phyloP scores from a whole-genome alignment of 1,284 basidiomycete genomes.

The Trichosporon ovoides region DNA sequence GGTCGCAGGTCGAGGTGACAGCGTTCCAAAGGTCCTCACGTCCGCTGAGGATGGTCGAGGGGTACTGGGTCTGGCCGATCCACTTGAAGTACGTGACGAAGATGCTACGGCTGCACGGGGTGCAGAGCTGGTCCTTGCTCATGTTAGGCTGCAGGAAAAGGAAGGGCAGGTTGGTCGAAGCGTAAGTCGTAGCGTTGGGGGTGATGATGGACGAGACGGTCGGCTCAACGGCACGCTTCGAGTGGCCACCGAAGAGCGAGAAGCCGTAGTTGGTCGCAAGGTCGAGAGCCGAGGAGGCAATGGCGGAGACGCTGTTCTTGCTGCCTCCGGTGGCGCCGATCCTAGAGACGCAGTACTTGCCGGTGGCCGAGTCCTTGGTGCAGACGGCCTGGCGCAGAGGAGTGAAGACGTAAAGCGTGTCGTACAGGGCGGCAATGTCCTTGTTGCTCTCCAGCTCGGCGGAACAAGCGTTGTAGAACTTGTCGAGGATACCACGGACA shows the following conservation, averaged over 20 bases:
- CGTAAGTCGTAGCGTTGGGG: conserved; percentile 66
- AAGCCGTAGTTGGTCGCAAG: conserved; percentile 15
- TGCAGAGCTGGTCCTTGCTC: conserved; percentile 61
- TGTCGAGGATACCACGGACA: conserved; percentile 59
- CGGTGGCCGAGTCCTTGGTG: conserved; percentile 60
- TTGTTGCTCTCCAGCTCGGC: conserved; percentile 57
- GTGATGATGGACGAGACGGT: conserved; percentile 44
- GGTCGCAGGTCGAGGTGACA: conserved; percentile 53
- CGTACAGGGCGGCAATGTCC: conserved; percentile 62
- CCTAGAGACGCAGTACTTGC: conserved; percentile 60
- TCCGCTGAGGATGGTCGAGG: conserved; percentile 61
- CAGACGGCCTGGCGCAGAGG: conserved; percentile 68
- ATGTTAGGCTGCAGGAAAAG: conserved; percentile 62
- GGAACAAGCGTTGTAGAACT: conserved; percentile 65
- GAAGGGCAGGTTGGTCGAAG: conserved; percentile 65
- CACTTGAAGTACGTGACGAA: conserved; percentile 69
- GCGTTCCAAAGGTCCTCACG: conserved; percentile 63
- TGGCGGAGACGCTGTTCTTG: conserved; percentile 20
- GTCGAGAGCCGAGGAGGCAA: conserved; percentile 22
- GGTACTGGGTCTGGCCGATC: conserved; percentile 65
- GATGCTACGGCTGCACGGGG: conserved; percentile 68
- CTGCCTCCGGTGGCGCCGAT: conserved; percentile 30
- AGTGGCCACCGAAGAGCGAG: conserved; percentile 13
- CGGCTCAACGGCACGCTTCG: conserved; percentile 17
- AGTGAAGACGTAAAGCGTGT: conserved; percentile 64